Conservation (phyloP, 257 asterid genomes). For the Knoxia roxburghii region DNA sequence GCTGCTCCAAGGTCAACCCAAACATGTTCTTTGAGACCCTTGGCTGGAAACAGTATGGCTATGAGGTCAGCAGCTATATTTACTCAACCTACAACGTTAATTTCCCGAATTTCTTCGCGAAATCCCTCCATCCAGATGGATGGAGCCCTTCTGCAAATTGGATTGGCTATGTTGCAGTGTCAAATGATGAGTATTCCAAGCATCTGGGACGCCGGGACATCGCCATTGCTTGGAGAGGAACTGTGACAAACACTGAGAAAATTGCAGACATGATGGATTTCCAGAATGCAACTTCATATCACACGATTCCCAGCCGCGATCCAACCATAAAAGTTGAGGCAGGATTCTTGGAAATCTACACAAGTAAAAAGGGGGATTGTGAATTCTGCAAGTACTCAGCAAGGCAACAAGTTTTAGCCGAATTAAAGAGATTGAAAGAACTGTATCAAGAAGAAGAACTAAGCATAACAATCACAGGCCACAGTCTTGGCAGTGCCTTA, state of each 20-base stretch:
- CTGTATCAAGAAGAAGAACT: conserved; percentile 30
- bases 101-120: conserved; percentile 13
- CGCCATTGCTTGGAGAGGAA: conserved; percentile 13
- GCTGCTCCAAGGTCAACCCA: conserved; percentile 11
- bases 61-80: conserved; percentile 13
- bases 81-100: conserved; percentile 11
- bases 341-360: conserved; percentile 15
- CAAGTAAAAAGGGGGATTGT: neutral
- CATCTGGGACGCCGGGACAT: conserved; percentile 11
- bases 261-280: conserved; percentile 9
- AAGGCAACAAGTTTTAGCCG: conserved; percentile 31
- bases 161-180: conserved; percentile 25
- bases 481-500: conserved; percentile 39
- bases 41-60: conserved; percentile 1
- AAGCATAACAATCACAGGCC: conserved; percentile 41
- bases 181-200: conserved; percentile 11
- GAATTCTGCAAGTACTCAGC: conserved; percentile 25
- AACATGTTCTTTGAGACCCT: conserved; percentile 12
- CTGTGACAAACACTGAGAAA: conserved; percentile 12
- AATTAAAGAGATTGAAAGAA: conserved; percentile 24
- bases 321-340: conserved; percentile 17
- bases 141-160: conserved; percentile 21
- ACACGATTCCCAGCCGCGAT: conserved; percentile 7
- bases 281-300: neutral
- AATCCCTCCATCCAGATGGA: neutral